These are phyloP conservation scores for Phytophthora multivora DNA, from an alignment of 352 stramenopile genomes.

Conservation along the genomic window DNA sequence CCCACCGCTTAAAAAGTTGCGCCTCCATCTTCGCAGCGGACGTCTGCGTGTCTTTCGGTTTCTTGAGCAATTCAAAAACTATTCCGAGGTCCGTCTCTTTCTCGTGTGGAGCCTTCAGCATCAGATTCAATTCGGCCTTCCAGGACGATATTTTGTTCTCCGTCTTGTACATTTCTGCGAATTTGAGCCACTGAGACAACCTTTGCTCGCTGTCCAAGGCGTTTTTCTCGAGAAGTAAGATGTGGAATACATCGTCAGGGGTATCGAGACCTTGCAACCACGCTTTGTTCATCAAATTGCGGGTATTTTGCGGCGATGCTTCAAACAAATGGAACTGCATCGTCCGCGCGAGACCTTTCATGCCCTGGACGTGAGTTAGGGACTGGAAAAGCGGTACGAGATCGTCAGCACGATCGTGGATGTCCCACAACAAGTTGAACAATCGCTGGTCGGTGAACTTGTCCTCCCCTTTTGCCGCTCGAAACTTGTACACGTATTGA, in stretches of 20 bases:
- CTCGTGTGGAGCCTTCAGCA: not conserved
- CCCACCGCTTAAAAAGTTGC: not conserved
- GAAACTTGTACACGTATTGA: slow-evolving; percentile 5
- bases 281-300: not conserved
- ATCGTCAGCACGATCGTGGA: not conserved
- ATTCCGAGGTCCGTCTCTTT: not conserved
- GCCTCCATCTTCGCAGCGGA: not conserved
- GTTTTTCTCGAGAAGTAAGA: not conserved
- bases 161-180: not conserved
- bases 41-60: not conserved
- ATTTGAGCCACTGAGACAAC: not conserved
- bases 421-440: not conserved
- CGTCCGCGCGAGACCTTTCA: not conserved
- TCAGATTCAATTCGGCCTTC: not conserved
- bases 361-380: not conserved
- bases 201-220: not conserved
- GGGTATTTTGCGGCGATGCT: not conserved
- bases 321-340: not conserved
- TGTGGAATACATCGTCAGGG: not conserved
- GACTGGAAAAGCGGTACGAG: slow-evolving; percentile 1
- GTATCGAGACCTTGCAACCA: not conserved
- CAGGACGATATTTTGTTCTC: not conserved
- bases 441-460: not conserved
- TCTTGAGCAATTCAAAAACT: not conserved
- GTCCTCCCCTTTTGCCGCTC: not conserved